Conservation (phyloP, 164 flowering plant species). For the Euptelea pleiosperma region DNA sequence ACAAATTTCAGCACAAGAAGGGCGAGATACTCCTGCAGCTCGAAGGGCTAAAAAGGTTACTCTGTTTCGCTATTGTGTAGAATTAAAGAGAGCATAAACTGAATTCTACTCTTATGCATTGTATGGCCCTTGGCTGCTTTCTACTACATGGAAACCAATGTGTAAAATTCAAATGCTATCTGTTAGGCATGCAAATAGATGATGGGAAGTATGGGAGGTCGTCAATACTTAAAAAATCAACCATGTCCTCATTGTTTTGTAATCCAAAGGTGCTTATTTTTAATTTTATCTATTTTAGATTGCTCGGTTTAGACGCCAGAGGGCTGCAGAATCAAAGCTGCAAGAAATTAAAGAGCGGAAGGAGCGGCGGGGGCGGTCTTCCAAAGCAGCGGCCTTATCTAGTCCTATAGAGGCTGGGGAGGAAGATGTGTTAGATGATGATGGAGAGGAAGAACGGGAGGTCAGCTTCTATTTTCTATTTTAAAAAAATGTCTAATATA, state of each 20-base stretch:
- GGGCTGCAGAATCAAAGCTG: conserved; percentile 80
- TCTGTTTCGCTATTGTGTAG: neutral
- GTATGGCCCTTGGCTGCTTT: neutral
- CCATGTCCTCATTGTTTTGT: neutral
- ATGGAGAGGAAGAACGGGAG: conserved; percentile 98
- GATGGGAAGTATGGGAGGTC: too few species aligned
- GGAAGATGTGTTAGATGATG: conserved; percentile 82
- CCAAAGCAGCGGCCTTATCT: conserved; percentile 80
- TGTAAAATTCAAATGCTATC: neutral
- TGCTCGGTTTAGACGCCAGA: conserved; percentile 85
- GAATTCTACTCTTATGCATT: too few species aligned
- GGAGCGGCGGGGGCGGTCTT: conserved; percentile 87
- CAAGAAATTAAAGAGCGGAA: conserved; percentile 80
- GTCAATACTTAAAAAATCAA: neutral
- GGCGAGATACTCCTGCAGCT: conserved; percentile 47
- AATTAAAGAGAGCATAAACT: too few species aligned
- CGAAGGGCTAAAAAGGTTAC: conserved; percentile 82
- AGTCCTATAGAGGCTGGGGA: conserved; percentile 81
- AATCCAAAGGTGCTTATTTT: neutral
- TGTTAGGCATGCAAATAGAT: neutral
- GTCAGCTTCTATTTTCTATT: conserved; percentile 37
- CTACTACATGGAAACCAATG: neutral
- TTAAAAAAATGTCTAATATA: neutral
- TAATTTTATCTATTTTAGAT: conserved; percentile 37
- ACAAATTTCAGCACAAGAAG: conserved; percentile 37